Base-by-base conservation (phyloP, 2,329 filamentous ascomycete species). In the Fusarium cyanostomum region DNA sequence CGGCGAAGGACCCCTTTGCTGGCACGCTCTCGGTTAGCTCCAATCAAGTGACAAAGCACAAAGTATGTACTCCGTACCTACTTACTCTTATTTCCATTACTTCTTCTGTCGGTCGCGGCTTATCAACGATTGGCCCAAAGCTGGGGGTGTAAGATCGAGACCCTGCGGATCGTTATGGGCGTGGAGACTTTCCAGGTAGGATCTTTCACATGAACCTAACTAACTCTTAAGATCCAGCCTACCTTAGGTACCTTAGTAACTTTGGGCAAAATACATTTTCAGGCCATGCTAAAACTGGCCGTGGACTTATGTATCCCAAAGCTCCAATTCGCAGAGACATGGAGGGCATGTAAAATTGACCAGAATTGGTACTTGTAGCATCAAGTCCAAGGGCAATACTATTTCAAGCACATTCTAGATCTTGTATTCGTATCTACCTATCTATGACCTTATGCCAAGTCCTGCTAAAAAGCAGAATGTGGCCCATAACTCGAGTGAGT, bases 401-500 rank as follows among this genome's bases (percentile, higher is more conserved):
- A 27, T 5, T 46, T 38, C 37, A 18, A 38, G 28, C 37, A 51
- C 31, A 33, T n/a, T 43, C 33, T 30, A 26, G 30, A 50, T 66
- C 43, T 44, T 55, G 15, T 55, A 49, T 66, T 59, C 37, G 44
- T 41, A 35, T 66, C 44, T 59, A 35, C 62, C 44, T 59, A 66
- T 62, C 48, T 65, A 63, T 42, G 48, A 59, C 57, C 62, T 48
- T 31, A 39, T 58, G 34, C 66, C 57, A 66, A 63, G 52, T 55
- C 65, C 57, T 62, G 57, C 44, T 7, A 31, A 50, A 21, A 7
- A 53, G 49, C 52, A 66, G 57, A 52, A 51, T 41, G 30, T 59
- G 52, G 62, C 57, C 62, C 34, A 66, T 63, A 66, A 59, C 62
- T 67, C 59, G 62, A 70, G 63, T 56, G 61, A 57, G 63, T 70